phyloP scores from a whole-genome alignment of 495 filamentous ascomycete genomes.

The Trichoderma asperelloides region DNA sequence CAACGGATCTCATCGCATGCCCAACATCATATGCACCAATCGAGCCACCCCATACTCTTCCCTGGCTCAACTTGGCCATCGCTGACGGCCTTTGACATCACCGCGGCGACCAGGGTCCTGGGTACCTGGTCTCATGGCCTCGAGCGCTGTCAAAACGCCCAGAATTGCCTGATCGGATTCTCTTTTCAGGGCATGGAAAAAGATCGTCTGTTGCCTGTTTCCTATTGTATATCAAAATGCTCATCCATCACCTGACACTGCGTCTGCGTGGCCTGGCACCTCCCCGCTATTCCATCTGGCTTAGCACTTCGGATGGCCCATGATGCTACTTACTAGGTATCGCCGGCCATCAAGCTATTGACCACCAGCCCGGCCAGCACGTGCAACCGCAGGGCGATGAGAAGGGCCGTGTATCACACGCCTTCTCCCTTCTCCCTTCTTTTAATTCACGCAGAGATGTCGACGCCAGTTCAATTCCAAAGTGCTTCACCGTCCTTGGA shows the following conservation, averaged over 20 bases:
- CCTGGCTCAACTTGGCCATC: not conserved
- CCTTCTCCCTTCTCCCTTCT: not conserved
- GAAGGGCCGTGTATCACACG: not conserved
- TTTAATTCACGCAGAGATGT: not conserved
- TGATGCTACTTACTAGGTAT: too few species aligned
- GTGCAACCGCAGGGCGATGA: not conserved
- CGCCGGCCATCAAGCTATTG: not conserved
- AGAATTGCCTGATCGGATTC: not conserved
- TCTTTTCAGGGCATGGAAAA: not conserved
- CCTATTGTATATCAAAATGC: not conserved
- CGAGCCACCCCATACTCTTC: not conserved
- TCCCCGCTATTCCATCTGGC: not conserved
- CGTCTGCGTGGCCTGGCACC: not conserved
- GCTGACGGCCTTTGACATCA: constrained; percentile 4
- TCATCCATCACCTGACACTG: not conserved
- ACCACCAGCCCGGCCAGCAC: not conserved
- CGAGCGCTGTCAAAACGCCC: not conserved
- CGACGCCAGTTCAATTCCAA: not conserved
- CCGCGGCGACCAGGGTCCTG: not conserved
- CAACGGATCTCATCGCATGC: not conserved
- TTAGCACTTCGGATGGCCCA: too few species aligned
- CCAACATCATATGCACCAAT: not conserved
- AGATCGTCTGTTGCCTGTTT: not conserved
- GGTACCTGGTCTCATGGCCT: not conserved
- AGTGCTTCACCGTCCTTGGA: not conserved